These are phyloP conservation scores for Bacidia gigantensis DNA, from an alignment of 495 filamentous ascomycete genomes.

Conservation along the genomic window DNA sequence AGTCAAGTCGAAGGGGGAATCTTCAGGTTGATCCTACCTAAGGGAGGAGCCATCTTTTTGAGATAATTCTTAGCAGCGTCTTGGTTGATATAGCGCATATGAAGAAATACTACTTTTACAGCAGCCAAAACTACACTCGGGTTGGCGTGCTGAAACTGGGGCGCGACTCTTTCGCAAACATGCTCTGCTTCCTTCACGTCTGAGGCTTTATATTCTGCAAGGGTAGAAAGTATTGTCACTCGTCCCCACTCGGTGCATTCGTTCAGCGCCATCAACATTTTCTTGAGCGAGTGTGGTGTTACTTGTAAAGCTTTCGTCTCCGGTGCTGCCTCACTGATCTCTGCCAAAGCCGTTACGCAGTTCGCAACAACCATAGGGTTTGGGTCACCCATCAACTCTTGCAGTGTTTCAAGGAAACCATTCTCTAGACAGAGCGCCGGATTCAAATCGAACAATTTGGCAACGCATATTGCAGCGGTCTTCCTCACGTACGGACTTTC, in stretches of 20 bases:
- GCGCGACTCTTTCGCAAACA: slow-evolving; percentile 89
- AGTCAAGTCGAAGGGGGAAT: neutral
- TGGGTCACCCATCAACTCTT: slow-evolving; percentile 92
- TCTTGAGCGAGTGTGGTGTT: slow-evolving; percentile 70
- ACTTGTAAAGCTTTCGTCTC: slow-evolving; percentile 80
- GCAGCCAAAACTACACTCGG: slow-evolving; percentile 91
- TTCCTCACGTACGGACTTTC: slow-evolving; percentile 98
- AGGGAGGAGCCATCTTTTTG: slow-evolving; percentile 95
- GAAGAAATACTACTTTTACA: slow-evolving; percentile 93
- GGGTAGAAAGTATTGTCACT: slow-evolving; percentile 79
- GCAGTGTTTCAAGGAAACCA: slow-evolving; percentile 87
- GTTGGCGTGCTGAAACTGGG: slow-evolving; percentile 98
- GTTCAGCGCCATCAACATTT: slow-evolving; percentile 90
- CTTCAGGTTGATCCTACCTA: slow-evolving; percentile 42
- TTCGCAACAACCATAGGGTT: slow-evolving; percentile 99
- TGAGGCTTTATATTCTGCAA: slow-evolving; percentile 72
- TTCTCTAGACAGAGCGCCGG: slow-evolving; percentile 87
- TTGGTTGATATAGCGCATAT: slow-evolving; percentile 73
- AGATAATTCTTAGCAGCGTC: slow-evolving; percentile 72
- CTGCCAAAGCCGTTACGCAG: slow-evolving; percentile 79
- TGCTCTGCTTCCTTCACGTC: slow-evolving; percentile 96
- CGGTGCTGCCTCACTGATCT: slow-evolving; percentile 81
- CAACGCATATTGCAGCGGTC: slow-evolving; percentile 94
- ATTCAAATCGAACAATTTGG: slow-evolving; percentile 94
- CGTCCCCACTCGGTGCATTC: slow-evolving; percentile 99